phyloP scores from a whole-genome alignment of 129 eudicot genomes.

The Tagetes patula region DNA sequence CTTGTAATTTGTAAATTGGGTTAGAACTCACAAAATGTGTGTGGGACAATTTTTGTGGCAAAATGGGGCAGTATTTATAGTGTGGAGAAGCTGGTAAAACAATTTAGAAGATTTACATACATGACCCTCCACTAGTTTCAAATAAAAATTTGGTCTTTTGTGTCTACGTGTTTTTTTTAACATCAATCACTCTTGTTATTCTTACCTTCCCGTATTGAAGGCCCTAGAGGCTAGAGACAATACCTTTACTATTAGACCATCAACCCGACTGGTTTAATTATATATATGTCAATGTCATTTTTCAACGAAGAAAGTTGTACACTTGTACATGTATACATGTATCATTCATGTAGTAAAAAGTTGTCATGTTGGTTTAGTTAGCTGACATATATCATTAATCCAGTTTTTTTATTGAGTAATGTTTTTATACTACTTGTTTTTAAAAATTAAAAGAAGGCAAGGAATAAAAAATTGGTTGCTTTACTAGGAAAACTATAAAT shows the following conservation, averaged over 20 bases:
- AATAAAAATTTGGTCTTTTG: neutral
- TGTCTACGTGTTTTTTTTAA: neutral
- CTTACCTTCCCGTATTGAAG: too few relatives aligned
- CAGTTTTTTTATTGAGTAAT: neutral
- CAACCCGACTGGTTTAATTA: too few relatives aligned
- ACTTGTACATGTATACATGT: neutral
- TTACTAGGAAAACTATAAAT: neutral
- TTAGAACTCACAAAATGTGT: constrained; percentile 11
- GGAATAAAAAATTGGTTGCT: neutral
- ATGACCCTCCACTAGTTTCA: neutral
- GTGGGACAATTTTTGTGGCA: constrained; percentile 24
- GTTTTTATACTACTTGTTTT: too few relatives aligned
- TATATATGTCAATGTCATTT: neutral
- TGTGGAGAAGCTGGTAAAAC: constrained; percentile 19
- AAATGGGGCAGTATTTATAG: constrained; percentile 26
- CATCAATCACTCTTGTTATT: too few relatives aligned
- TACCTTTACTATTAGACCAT: too few relatives aligned
- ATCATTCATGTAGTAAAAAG: neutral
- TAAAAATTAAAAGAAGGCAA: too few relatives aligned
- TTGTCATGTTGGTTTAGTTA: neutral
- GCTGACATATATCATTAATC: too few relatives aligned
- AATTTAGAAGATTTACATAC: neutral
- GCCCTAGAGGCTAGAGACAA: too few relatives aligned
- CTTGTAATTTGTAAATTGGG: constrained; percentile 11
- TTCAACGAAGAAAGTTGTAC: neutral